These are phyloP conservation scores for Zasmidium cellare DNA, from an alignment of 2,329 filamentous ascomycete genomes.

Conservation along the genomic window DNA sequence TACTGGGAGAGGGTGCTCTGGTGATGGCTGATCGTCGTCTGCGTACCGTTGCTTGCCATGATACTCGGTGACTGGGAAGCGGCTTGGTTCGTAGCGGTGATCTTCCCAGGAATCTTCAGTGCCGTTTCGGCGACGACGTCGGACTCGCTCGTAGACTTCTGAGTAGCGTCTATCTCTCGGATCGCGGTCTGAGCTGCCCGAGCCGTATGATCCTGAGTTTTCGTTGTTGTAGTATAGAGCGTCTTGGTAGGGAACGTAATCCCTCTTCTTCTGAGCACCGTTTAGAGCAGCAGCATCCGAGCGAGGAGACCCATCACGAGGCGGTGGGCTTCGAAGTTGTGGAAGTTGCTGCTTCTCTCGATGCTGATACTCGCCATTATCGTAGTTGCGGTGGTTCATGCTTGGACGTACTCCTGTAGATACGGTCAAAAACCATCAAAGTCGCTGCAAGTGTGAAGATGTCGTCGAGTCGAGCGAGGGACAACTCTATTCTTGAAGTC, in stretches of 20 bases:
- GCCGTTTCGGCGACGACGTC: background rate
- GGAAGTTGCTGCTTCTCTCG: background rate
- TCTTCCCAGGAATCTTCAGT: background rate
- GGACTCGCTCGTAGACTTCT: background rate
- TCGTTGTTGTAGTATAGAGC: slow-evolving; percentile 10
- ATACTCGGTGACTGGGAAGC: background rate
- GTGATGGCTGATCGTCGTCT: background rate
- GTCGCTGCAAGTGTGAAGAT: background rate
- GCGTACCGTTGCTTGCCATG: background rate
- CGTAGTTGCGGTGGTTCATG: background rate
- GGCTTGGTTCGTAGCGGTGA: background rate
- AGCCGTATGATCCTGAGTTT: slow-evolving; percentile 1
- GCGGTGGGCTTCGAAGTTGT: background rate
- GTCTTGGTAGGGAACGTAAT: slow-evolving; percentile 14
- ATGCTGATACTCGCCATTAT: background rate
- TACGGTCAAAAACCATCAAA: background rate
- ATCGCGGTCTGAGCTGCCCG: background rate
- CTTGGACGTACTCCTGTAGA: background rate
- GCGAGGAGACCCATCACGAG: background rate
- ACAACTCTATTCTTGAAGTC: background rate
- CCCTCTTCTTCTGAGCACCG: background rate
- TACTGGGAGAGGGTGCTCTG: background rate
- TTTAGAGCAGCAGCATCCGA: background rate
- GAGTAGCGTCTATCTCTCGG: background rate
- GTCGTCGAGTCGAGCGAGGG: background rate